Percentiles rank a stretch among this genome's conserved stretches.
Evolutionary conservation across 2,329 filamentous ascomycete species (phyloP).

Genomic region (Coccinonectria pachysandricola): DNA sequence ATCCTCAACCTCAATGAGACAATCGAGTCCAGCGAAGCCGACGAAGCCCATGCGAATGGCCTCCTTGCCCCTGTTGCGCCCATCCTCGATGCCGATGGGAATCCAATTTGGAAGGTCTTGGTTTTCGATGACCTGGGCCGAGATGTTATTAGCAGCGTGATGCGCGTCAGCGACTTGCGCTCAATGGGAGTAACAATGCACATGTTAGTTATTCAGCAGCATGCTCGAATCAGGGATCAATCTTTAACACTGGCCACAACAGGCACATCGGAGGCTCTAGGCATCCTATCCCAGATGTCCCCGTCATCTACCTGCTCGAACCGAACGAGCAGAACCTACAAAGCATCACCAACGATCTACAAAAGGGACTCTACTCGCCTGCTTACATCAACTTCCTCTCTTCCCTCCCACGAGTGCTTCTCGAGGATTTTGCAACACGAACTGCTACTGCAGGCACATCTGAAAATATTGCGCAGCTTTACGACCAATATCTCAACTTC

Average conservation of each 20-base stretch:
- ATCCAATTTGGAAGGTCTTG: slow-evolving; percentile 95
- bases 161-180: slow-evolving; percentile 86
- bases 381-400: slow-evolving; percentile 97
- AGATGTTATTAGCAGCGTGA: slow-evolving; percentile 93
- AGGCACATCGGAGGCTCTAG: slow-evolving; percentile 73
- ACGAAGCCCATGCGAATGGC: slow-evolving; percentile 55
- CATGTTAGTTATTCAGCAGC: slow-evolving; percentile 52
- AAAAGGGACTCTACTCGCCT: slow-evolving; percentile 79
- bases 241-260: slow-evolving; percentile 14
- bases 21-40: slow-evolving; percentile 45
- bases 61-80: slow-evolving; percentile 60
- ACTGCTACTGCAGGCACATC: slow-evolving; percentile 76
- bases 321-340: slow-evolving; percentile 73
- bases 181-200: slow-evolving; percentile 95
- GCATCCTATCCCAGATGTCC: slow-evolving; percentile 90
- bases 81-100: slow-evolving; percentile 75
- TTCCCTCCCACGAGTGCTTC: slow-evolving; percentile 76
- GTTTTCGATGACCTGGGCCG: slow-evolving; percentile 87
- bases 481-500: slow-evolving; percentile 95
- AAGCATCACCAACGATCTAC: slow-evolving; percentile 73
- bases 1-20: slow-evolving; percentile 90
- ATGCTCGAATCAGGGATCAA: slow-evolving; percentile 1
- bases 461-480: slow-evolving; percentile 85
- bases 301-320: slow-evolving; percentile 92
- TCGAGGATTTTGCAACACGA: slow-evolving; percentile 90